Evolutionary conservation across 108 stramenopile species (phyloP).

Genomic region (Cyclotella choctawhatcheeana): DNA sequence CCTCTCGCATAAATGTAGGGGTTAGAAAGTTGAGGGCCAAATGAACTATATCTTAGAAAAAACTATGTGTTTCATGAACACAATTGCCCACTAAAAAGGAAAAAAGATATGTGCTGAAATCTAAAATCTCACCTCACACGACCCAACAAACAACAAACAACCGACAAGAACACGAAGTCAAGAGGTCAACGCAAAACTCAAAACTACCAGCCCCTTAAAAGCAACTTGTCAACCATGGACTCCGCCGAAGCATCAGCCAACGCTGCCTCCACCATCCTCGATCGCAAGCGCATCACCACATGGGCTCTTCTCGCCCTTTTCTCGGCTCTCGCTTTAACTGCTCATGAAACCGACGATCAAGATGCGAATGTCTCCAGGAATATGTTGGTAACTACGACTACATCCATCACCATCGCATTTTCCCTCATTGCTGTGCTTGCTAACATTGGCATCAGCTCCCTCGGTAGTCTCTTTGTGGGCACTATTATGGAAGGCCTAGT

Average conservation of each 20-base stretch:
- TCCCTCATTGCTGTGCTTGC: slow-evolving; percentile 16
- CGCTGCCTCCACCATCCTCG: slow-evolving; percentile 5
- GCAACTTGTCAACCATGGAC: slow-evolving; percentile 9
- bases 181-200: too few relatives aligned
- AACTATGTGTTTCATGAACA: too few relatives aligned
- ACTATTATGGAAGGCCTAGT: slow-evolving; percentile 43
- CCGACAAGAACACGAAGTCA: too few relatives aligned
- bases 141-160: too few relatives aligned
- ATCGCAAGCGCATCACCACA: slow-evolving; percentile 30
- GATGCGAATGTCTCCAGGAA: background rate
- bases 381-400: slow-evolving; percentile 24
- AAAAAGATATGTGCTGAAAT: too few relatives aligned
- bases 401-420: slow-evolving; percentile 28
- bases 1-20: too few relatives aligned
- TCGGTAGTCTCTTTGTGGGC: slow-evolving; percentile 41
- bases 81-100: too few relatives aligned
- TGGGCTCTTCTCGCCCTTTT: slow-evolving; percentile 53
- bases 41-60: too few relatives aligned
- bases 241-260: slow-evolving; percentile 20
- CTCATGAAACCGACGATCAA: slow-evolving; percentile 49
- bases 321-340: slow-evolving; percentile 37
- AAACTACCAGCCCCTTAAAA: too few relatives aligned
- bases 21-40: too few relatives aligned
- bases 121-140: too few relatives aligned
- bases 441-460: slow-evolving; percentile 17